phyloP scores from a whole-genome alignment of 371 early-diverging fungal species.

The Mucor racemosus region DNA sequence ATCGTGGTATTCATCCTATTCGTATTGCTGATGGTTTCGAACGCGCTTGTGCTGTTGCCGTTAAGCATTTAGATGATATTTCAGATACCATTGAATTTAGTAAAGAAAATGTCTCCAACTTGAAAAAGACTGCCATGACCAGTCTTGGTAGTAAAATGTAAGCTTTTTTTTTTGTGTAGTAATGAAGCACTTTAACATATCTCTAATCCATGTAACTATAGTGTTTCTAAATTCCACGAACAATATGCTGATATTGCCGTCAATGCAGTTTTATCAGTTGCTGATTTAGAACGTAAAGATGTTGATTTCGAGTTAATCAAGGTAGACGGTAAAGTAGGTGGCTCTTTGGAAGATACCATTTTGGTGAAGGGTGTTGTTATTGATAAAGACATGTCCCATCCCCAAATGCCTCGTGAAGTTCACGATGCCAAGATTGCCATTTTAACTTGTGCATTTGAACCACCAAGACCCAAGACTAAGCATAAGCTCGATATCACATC shows the following conservation, averaged over 20 bases:
- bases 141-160: slow-evolving; percentile 98
- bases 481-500: slow-evolving; percentile 98
- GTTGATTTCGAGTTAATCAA: slow-evolving; percentile 99
- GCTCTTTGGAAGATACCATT: slow-evolving; percentile 90
- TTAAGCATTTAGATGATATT: slow-evolving; percentile 89
- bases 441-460: slow-evolving; percentile 99
- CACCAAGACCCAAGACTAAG: slow-evolving; percentile 99
- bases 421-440: slow-evolving; percentile 98
- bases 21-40: slow-evolving; percentile 99
- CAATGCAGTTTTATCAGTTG: slow-evolving; percentile 97
- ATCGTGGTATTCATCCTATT: slow-evolving; percentile 99
- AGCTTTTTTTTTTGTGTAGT: slow-evolving; percentile 19
- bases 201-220: slow-evolving; percentile 27
- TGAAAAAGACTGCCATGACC: slow-evolving; percentile 98
- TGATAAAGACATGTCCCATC: slow-evolving; percentile 99
- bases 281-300: slow-evolving; percentile 98
- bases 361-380: slow-evolving; percentile 98
- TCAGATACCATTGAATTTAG: slow-evolving; percentile 91
- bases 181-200: no score
- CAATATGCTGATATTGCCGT: slow-evolving; percentile 98
- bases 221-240: slow-evolving; percentile 97
- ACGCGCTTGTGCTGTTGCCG: slow-evolving; percentile 93
- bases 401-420: slow-evolving; percentile 99
- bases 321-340: slow-evolving; percentile 98
- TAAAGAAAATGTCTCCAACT: slow-evolving; percentile 80